These are phyloP conservation scores for Blastobotrys capitulatus DNA, from an alignment of 1,139 yeast species.

Conservation along the genomic window DNA sequence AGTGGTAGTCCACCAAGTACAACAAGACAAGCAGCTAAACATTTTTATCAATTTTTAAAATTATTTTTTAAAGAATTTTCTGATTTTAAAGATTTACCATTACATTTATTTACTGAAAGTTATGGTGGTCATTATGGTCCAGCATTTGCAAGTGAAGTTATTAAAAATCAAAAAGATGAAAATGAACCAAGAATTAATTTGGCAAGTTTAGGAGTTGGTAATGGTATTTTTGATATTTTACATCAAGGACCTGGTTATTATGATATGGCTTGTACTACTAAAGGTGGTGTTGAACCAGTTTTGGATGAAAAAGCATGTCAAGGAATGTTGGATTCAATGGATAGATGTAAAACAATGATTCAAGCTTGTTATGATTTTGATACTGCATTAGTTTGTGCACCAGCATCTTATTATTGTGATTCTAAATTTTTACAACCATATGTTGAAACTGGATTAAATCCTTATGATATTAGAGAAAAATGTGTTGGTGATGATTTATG, in stretches of 20 bases:
- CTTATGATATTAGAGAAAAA: slow-evolving; percentile 83
- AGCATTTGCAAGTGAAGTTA: slow-evolving; percentile 80
- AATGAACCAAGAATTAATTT: slow-evolving; percentile 52
- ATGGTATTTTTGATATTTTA: slow-evolving; percentile 91
- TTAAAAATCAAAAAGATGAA: slow-evolving; percentile 67
- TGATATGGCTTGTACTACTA: slow-evolving; percentile 97
- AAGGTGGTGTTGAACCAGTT: slow-evolving; percentile 66
- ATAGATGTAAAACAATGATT: slow-evolving; percentile 77
- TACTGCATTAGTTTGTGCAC: slow-evolving; percentile 87
- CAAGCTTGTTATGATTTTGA: slow-evolving; percentile 73
- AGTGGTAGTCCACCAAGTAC: slow-evolving; percentile 2
- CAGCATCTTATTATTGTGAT: slow-evolving; percentile 89
- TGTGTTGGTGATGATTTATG: slow-evolving; percentile 72
- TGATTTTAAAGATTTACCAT: slow-evolving; percentile 60
- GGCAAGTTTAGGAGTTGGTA: slow-evolving; percentile 87
- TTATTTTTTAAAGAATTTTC: slow-evolving; percentile 91
- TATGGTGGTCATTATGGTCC: slow-evolving; percentile 98
- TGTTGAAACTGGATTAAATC: slow-evolving; percentile 85
- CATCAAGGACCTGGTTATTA: slow-evolving; percentile 83
- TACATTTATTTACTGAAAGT: slow-evolving; percentile 95
- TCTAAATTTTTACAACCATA: slow-evolving; percentile 83
- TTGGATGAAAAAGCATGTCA: slow-evolving; percentile 75
- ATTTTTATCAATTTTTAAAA: slow-evolving; percentile 85
- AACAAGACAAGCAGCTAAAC: slow-evolving; percentile 79
- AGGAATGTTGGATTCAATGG: slow-evolving; percentile 63